Base-by-base conservation (phyloP, 2,329 filamentous ascomycete species). In the Tolypocladium sp. region DNA sequence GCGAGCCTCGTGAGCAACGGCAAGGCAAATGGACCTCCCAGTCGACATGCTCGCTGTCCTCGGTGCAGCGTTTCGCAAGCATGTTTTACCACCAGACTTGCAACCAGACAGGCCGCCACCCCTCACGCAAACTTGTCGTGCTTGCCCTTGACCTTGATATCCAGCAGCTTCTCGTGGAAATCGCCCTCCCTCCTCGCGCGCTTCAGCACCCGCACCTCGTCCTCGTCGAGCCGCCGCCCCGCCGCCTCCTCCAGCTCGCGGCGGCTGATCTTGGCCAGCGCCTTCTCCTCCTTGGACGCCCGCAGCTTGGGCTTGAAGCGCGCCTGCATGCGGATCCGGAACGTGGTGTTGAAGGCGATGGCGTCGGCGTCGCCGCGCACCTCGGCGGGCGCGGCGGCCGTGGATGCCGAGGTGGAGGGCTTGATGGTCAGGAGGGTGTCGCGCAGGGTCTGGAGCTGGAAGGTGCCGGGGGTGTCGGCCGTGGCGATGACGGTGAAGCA, bases 241-340 rank as follows among this genome's bases (percentile, higher is more conserved):
- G 88, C 91, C 3, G 89, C 86, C 53, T 86, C 86, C 75, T 97
- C 92, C 54, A 97, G 77, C 74, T 97, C 91, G 68, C 88, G 88
- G 62, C 90, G 82, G 68, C 87, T 93, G 59, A 99, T 90, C 77
- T 93, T 96, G 67, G 93, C 87, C 65, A 83, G 82, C 0, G 90
- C 89, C 77, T 89, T 94, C 63, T 91, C 89, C 70, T 92, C 91
- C 75, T 92, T 95, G 0, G 81, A 84, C 12, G 88, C 88, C 73
- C 88, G 90, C 53, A 94, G 74, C 63, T 83, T 83, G 10, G 93
- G 92, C 79, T 97, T 97, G 78, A 96, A 97, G 56, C 90, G 82
- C 27, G 93, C 91, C 76, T 97, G 93, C 92, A 97, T 97, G 58
- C 92, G 88, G 67, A 97, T 84, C 56, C 91, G 82, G 61, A 96